Evolutionary conservation across 306 rosid genomes (phyloP), one percentile per base, ranked within the genome.

Genomic region (Malus fusca): DNA sequence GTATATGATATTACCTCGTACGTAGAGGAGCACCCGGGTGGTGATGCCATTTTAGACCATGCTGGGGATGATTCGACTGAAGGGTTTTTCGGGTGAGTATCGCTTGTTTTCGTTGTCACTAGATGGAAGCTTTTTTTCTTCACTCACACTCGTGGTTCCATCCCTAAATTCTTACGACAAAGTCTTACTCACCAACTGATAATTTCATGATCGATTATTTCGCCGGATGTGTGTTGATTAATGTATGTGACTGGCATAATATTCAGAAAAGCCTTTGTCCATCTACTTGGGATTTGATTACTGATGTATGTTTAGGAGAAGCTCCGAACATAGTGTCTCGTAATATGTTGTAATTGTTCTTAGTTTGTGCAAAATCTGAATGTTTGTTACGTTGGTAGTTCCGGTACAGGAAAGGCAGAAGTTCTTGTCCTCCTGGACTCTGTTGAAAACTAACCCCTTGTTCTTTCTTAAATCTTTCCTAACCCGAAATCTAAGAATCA

Each of bases 11-110:
- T 95, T 56, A 92, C 97, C 77, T 78, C 98, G 31, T 92, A 95
- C 44, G 97, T 95, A 60, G 98, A 95, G 77, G 98, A 90, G 82
- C 98, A 95, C 84, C 98, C 98, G 4, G 98, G 98, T 66, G 98
- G 98, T 61, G 98, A 95, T 83, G 96, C 98, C 80, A 95, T 95
- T 83, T 83, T 92, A 68, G 79, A 88, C 56, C 97, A 95, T 77
- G 97, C 98, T 11, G 98, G 98, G 76, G 96, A 84, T 77, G 96
- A 90, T 82, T 85, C 98, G 78, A 93, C 96, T 23, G 87, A 86
- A 84, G 96, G 98, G 55, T 93, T 93, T 88, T 89, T 59, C 43
- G 92, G 93, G 97, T 91, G 89, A 64, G 84, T 65, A 3, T 56
- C 2, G 72, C 60, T 35, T 64, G 51, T 70, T 30, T 60, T 81